Evolutionary conservation across 2,329 filamentous ascomycete genomes (phyloP).

Genomic region (Scedosporium apiospermum): DNA sequence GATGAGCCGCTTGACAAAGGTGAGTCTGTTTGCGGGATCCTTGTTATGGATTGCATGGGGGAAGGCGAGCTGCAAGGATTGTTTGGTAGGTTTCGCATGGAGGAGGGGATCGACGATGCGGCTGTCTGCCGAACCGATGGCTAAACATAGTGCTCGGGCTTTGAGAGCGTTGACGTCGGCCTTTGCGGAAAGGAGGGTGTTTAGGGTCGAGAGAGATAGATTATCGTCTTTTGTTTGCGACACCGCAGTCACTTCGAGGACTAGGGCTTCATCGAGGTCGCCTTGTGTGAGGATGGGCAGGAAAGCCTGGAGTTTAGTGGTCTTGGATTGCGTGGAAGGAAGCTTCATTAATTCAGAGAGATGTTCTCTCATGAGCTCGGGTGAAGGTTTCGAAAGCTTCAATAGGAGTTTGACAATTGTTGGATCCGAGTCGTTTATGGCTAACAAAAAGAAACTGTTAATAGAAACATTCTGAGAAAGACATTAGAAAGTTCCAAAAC

Average conservation of each 20-base stretch:
- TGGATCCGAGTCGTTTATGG: slow-evolving; percentile 33
- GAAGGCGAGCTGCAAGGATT: slow-evolving; percentile 38
- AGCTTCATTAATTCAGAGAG: slow-evolving; percentile 32
- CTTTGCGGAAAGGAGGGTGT: slow-evolving; percentile 37
- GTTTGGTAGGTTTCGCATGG: slow-evolving; percentile 24
- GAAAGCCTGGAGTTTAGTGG: slow-evolving; percentile 38
- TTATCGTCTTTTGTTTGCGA: slow-evolving; percentile 25
- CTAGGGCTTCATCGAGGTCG: slow-evolving; percentile 34
- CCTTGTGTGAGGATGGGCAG: slow-evolving; percentile 32
- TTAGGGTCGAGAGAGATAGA: slow-evolving; percentile 33
- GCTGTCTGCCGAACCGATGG: slow-evolving; percentile 35
- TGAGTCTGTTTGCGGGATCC: slow-evolving; percentile 40
- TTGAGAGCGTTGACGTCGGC: slow-evolving; percentile 46
- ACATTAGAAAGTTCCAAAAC: not conserved
- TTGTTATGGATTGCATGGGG: slow-evolving; percentile 41
- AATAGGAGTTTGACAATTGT: slow-evolving; percentile 39
- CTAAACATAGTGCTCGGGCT: slow-evolving; percentile 39
- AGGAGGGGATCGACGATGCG: slow-evolving; percentile 41
- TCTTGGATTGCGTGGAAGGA: slow-evolving; percentile 35
- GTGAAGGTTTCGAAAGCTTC: slow-evolving; percentile 32
- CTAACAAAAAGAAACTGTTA: slow-evolving; percentile 14
- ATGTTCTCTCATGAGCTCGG: slow-evolving; percentile 31
- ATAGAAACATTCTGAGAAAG: not conserved
- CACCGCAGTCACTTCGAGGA: slow-evolving; percentile 39
- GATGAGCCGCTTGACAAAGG: slow-evolving; percentile 39